phyloP scores from a whole-genome alignment of 2,329 filamentous ascomycete genomes.

The Ilyonectria mors-panacis region DNA sequence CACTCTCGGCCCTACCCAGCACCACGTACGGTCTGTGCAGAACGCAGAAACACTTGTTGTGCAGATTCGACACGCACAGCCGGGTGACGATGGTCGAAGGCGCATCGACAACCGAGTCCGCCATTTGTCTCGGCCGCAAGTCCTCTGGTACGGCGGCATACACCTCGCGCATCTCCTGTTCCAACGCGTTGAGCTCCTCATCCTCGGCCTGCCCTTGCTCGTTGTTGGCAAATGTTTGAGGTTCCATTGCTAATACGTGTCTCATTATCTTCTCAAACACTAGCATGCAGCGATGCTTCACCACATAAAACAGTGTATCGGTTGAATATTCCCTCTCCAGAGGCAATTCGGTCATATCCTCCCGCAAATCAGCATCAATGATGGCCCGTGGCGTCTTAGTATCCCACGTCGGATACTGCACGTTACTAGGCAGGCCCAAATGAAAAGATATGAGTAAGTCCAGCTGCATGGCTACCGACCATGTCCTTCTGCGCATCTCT shows the following conservation, averaged over 20 bases:
- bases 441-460: slow-evolving; percentile 13
- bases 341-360: slow-evolving; percentile 9
- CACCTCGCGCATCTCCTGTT: background rate
- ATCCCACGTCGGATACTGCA: slow-evolving; percentile 12
- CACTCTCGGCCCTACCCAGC: background rate
- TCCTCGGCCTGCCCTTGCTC: background rate
- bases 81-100: slow-evolving; percentile 6
- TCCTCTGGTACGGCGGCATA: slow-evolving; percentile 2
- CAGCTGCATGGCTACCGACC: slow-evolving; percentile 14
- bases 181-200: background rate
- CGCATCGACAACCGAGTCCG: slow-evolving; percentile 2
- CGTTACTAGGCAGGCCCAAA: slow-evolving; percentile 1
- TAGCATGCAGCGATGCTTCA: slow-evolving; percentile 6
- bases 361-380: background rate
- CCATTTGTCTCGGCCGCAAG: background rate
- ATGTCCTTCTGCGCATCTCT: slow-evolving; percentile 14
- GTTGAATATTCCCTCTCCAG: slow-evolving; percentile 1
- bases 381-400: slow-evolving; percentile 7
- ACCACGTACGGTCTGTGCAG: slow-evolving; percentile 2
- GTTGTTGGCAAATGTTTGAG: background rate
- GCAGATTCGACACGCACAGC: slow-evolving; percentile 6
- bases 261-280: slow-evolving; percentile 9
- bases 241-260: background rate
- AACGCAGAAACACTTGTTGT: slow-evolving; percentile 11
- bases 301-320: slow-evolving; percentile 6